Evolutionary conservation across 441 rosid species (phyloP).

Genomic region (Dalechampia spathulata): DNA sequence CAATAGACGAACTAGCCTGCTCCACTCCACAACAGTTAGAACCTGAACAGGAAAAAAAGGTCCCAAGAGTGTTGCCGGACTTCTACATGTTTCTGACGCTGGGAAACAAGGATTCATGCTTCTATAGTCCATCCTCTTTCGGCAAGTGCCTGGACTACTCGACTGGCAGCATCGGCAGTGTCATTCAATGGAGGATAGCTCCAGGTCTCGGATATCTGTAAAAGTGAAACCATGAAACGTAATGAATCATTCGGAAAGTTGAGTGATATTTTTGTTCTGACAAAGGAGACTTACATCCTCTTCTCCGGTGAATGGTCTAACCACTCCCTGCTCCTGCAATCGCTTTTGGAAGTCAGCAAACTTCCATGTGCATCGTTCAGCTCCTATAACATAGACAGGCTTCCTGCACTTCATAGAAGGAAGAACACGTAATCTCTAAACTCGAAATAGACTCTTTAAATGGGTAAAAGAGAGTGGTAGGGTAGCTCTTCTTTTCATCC

Average conservation of each 20-base stretch:
- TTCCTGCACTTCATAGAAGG: slow-evolving; percentile 40
- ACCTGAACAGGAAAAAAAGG: too few species aligned
- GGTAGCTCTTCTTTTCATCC: not conserved
- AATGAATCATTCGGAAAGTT: not conserved
- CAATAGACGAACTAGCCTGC: too few species aligned
- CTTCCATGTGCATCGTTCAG: slow-evolving; percentile 83
- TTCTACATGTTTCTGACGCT: too few species aligned
- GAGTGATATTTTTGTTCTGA: not conserved
- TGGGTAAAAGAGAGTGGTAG: not conserved
- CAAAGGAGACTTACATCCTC: slow-evolving; percentile 58
- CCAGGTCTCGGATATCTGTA: slow-evolving; percentile 79
- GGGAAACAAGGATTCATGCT: slow-evolving; percentile 13
- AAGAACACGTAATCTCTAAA: slow-evolving; percentile 1
- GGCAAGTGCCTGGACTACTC: slow-evolving; percentile 54
- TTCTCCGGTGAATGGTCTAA: slow-evolving; percentile 57
- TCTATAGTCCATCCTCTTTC: slow-evolving; percentile 64
- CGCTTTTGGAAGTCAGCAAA: slow-evolving; percentile 72
- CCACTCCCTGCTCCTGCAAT: slow-evolving; percentile 55
- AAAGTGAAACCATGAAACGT: not conserved
- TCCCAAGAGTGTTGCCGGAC: too few species aligned
- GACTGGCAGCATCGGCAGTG: slow-evolving; percentile 69
- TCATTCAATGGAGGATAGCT: slow-evolving; percentile 89
- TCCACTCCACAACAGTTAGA: too few species aligned
- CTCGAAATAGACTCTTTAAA: not conserved
- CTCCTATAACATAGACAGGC: slow-evolving; percentile 76